These are phyloP conservation scores for Entophlyctis luteolus DNA, from an alignment of 192 early-diverging fungal genomes.

Conservation along the genomic window DNA sequence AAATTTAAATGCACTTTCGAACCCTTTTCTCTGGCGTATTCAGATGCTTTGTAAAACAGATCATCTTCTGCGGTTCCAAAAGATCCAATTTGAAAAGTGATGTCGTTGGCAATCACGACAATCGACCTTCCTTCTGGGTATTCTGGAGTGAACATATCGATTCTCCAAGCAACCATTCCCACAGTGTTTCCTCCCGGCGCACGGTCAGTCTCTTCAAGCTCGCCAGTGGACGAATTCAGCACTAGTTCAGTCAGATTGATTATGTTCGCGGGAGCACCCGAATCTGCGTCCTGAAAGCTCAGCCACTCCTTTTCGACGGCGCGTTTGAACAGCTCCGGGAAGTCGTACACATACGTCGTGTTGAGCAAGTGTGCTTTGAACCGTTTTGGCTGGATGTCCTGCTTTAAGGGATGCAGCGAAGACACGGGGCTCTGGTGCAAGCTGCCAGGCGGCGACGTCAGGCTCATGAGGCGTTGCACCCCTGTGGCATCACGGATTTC, in stretches of 20 bases:
- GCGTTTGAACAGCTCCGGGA: constrained; percentile 93
- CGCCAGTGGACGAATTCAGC: constrained; percentile 68
- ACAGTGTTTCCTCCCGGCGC: constrained; percentile 82
- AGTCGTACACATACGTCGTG: constrained; percentile 98
- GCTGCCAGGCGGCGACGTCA: constrained; percentile 66
- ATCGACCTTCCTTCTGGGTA: constrained; percentile 83
- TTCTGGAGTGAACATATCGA: constrained; percentile 87
- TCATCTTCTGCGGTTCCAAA: constrained; percentile 92
- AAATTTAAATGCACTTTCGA: constrained; percentile 9
- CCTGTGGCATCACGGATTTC: constrained; percentile 78
- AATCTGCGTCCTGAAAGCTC: constrained; percentile 27
- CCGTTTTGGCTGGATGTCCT: constrained; percentile 91
- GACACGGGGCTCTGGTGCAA: constrained; percentile 78
- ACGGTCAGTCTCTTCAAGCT: constrained; percentile 73
- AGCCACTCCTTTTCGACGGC: constrained; percentile 79
- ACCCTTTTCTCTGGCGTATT: constrained; percentile 72
- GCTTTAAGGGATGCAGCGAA: constrained; percentile 87
- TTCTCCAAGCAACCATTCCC: constrained; percentile 96
- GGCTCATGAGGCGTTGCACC: constrained; percentile 81
- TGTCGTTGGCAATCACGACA: constrained; percentile 97
- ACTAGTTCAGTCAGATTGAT: constrained; percentile 82
- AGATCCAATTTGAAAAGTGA: constrained; percentile 94
- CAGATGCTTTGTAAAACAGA: constrained; percentile 88
- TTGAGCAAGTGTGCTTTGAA: constrained; percentile 98
- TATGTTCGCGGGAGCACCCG: constrained; percentile 53